phyloP scores from a whole-genome alignment of 768 basidiomycete species.

The Kwoniella sp. region DNA sequence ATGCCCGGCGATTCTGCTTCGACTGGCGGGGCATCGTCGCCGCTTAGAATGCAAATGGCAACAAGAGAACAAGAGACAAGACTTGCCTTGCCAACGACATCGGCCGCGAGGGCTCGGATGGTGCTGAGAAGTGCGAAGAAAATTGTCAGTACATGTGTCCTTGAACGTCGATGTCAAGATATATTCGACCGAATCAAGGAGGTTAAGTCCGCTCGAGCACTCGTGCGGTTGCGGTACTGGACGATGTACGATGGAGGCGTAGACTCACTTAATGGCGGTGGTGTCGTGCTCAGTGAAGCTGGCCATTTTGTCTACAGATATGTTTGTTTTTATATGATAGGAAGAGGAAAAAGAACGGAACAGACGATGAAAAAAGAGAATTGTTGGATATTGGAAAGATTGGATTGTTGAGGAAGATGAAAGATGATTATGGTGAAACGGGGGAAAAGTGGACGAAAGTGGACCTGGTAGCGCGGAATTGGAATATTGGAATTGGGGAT shows the following conservation, averaged over 20 bases:
- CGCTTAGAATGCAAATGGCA: neutral
- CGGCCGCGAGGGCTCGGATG: conserved; percentile 56
- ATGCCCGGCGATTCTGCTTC: too few relatives aligned
- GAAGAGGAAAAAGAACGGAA: conserved; percentile 6
- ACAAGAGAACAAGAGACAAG: too few relatives aligned
- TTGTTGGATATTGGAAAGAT: conserved; percentile 4
- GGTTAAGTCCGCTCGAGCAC: conserved; percentile 1
- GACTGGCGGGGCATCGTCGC: neutral
- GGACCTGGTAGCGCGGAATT: neutral
- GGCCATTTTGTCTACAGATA: conserved; percentile 21
- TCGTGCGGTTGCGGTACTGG: too few relatives aligned
- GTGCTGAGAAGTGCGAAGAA: conserved; percentile 42
- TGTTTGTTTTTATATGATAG: too few relatives aligned
- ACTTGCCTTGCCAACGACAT: conserved; percentile 56
- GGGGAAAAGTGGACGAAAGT: conserved; percentile 5
- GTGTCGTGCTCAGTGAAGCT: conserved; percentile 29
- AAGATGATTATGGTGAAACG: conserved; percentile 2
- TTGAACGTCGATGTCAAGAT: too few relatives aligned
- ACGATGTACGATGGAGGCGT: neutral
- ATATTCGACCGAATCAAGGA: too few relatives aligned
- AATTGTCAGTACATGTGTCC: too few relatives aligned
- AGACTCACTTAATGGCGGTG: conserved; percentile 40
- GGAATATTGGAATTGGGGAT: neutral
- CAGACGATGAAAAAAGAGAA: conserved; percentile 6
- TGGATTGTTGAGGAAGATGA: conserved; percentile 8